Base-by-base conservation (phyloP, 441 rosid genomes). In the Mallotus japonicus region DNA sequence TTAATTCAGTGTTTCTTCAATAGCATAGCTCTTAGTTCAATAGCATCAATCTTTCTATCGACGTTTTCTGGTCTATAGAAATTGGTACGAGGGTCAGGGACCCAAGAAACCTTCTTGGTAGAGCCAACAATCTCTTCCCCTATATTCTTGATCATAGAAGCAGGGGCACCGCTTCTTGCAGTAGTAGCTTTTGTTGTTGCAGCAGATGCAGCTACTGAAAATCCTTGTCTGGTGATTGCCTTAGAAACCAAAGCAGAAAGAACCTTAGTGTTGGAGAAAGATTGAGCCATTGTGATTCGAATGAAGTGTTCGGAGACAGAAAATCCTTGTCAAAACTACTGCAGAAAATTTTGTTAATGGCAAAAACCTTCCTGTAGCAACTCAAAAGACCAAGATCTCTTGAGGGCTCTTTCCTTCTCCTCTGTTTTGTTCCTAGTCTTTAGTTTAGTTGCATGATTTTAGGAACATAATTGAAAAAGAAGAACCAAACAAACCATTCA, bases 41-140 rank as follows among this genome's bases (percentile, higher is more conserved):
- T 97, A 16, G 75, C 89, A 71, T 91, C 94, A 68, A 89, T 79
- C 78, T 88, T 95, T 22, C 87, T 76, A 14, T 84, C 74, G n/a
- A 72, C 76, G 77, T 87, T 87, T 71, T 87, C 95, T 0, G 99
- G 99, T 69, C 92, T 86, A 83, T 92, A 94, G 78, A 73, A 83
- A 19, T 97, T 97, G 67, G 99, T 94, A 47, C 86, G 87, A 6
- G 97, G 97, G 69, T 94, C 97, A 0, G 99, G 99, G 10, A 87
- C 83, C 97, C 97, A 95, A n/a, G 89, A 58, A 6, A 84, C 91
- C 75, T 87, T 85, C 78, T 84, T 83, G 40, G 78, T 73, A 7
- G 89, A 46, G 10, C 70, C 71, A 16, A 50, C 82, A 67, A 4
- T 57, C 69, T 80, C 90, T 79, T 83, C 88, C 76, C 74, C 86